Percentiles rank a stretch among this genome's conserved stretches.
These are phyloP conservation scores for Boletus sensibilis DNA, from an alignment of 768 basidiomycete genomes.

Conservation along the genomic window DNA sequence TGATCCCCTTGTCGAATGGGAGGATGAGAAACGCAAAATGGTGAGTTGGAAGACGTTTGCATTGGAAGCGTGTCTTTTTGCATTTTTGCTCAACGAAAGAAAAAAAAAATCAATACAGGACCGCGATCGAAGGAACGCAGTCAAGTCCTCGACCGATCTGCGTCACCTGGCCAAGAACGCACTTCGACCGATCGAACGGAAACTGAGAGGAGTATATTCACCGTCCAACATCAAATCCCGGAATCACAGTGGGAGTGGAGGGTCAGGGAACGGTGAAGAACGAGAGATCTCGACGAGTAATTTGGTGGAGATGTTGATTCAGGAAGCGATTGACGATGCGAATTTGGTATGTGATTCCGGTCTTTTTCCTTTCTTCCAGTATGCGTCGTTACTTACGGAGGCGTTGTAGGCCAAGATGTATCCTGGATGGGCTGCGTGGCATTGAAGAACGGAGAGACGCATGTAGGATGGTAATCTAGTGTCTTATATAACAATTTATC, in stretches of 20 bases:
- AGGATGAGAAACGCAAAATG: conserved; percentile 71
- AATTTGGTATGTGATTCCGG: conserved; percentile 58
- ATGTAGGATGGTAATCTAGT: not conserved
- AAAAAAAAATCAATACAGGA: too few species aligned
- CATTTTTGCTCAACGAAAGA: not conserved
- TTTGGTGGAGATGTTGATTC: conserved; percentile 88
- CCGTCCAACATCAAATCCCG: conserved; percentile 46
- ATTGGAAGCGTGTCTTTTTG: not conserved
- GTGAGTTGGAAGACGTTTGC: conserved; percentile 31
- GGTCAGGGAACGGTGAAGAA: conserved; percentile 27
- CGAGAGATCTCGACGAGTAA: conserved; percentile 70
- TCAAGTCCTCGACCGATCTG: conserved; percentile 55
- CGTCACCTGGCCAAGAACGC: conserved; percentile 69
- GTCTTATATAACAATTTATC: not conserved
- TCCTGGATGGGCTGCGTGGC: conserved; percentile 85
- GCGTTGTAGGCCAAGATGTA: conserved; percentile 80
- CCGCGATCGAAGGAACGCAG: conserved; percentile 45
- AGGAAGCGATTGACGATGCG: conserved; percentile 72
- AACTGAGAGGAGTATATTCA: conserved; percentile 71
- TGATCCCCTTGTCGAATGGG: conserved; percentile 96
- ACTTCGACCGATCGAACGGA: conserved; percentile 78
- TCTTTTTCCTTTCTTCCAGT: not conserved
- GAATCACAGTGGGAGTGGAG: conserved; percentile 23
- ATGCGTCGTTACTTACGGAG: conserved; percentile 8
- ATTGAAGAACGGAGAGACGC: conserved; percentile 36